phyloP scores from a whole-genome alignment of 305 asterid species.

The Stenogyne calaminthoides region DNA sequence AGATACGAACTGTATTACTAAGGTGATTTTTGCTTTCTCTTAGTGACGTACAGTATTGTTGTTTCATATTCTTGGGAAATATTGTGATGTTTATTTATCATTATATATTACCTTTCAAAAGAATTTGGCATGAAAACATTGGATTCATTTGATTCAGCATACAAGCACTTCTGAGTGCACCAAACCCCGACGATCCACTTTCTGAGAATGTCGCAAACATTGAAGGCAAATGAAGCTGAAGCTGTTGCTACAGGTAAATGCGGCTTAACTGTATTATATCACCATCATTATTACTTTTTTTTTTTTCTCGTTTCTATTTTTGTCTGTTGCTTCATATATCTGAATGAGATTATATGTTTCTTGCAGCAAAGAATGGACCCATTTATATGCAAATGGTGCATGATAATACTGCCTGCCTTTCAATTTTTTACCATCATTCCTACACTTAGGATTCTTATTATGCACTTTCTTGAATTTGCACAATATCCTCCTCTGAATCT shows the following conservation, averaged over 20 bases:
- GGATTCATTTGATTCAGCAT: conserved; percentile 36
- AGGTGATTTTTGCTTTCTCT: conserved; percentile 30
- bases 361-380: conserved; percentile 27
- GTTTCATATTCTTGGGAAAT: background rate
- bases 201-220: conserved; percentile 75
- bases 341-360: background rate
- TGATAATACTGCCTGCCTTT: background rate
- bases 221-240: conserved; percentile 66
- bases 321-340: background rate
- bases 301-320: too few relatives aligned
- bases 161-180: conserved; percentile 75
- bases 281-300: background rate
- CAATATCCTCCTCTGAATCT: background rate
- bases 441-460: background rate
- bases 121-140: background rate
- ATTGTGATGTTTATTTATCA: background rate
- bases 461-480: background rate
- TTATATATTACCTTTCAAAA: background rate
- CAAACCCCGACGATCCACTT: conserved; percentile 73
- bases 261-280: background rate
- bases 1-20: conserved; percentile 56
- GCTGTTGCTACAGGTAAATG: conserved; percentile 70
- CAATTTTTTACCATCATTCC: background rate
- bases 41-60: background rate
- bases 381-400: conserved; percentile 18